Evolutionary conservation across 352 stramenopile genomes (phyloP), one percentile per base, ranked within the genome.

Genomic region (Globisporangium spiculum): DNA sequence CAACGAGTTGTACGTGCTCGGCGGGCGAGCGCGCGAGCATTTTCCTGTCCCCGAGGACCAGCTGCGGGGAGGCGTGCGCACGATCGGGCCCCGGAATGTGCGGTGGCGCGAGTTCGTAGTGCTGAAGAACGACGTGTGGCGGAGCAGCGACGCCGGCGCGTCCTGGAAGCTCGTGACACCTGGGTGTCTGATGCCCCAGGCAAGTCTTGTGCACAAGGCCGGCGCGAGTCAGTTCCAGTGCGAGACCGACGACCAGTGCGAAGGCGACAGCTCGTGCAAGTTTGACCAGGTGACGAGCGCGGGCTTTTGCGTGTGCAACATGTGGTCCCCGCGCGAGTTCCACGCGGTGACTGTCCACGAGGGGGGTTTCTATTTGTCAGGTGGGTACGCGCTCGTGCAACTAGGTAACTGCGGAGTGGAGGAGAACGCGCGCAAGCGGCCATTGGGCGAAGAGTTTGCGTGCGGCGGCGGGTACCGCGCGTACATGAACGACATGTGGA

Each of bases 121-220:
- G 8, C 71, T 93, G 20, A 92, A 92, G 60, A 93, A 93, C 65
- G 85, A 93, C 64, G 80, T 93, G 22, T 93, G 86, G 86, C 74
- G 80, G n/a, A 92, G 81, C 55, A 86, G 76, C 18, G 84, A 92
- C 67, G 75, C 82, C 27, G 86, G 83, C 9, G 78, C 80, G 8
- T 91, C 85, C 20, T 93, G 85, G 85, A 84, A 79, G 55, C 78
- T 93, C 16, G 85, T 91, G 30, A 93, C 83, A 20, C 80, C 79
- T 26, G 85, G 85, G 0, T 93, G 85, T 44, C 52, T 71, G 10
- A 84, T 85, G 55, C 85, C 85, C 20, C 81, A 91, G 44, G 77
- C 73, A 2, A 64, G 60, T 8, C 73, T 90, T 22, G 73, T 84
- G 5, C 79, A 86, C 72, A 89, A 91, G 52, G 75, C 74, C 0